phyloP scores from a whole-genome alignment of 192 early-diverging fungal species.

The Backusella sp. region DNA sequence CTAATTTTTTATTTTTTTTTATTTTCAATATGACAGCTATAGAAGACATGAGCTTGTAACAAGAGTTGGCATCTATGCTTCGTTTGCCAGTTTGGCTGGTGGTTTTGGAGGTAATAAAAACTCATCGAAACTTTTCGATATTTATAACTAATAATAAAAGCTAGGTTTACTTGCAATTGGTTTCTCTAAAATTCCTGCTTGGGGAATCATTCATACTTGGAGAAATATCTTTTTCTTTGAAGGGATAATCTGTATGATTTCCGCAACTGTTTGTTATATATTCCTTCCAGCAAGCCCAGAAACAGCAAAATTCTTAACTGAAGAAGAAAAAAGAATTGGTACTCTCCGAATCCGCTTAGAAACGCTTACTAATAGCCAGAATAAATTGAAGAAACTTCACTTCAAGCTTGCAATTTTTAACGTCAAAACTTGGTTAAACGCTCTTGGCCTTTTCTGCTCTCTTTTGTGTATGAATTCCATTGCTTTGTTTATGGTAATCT shows the following conservation, averaged over 20 bases:
- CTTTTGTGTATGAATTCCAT: slow-evolving; percentile 16
- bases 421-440: background rate
- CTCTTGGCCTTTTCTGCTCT: slow-evolving; percentile 7
- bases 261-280: slow-evolving; percentile 19
- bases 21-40: background rate
- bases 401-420: slow-evolving; percentile 18
- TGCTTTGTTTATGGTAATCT: background rate
- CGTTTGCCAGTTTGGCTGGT: background rate
- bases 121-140: background rate
- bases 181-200: slow-evolving; percentile 7
- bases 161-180: slow-evolving; percentile 9
- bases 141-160: background rate
- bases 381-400: slow-evolving; percentile 37
- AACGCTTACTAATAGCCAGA: slow-evolving; percentile 34
- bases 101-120: background rate
- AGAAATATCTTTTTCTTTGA: slow-evolving; percentile 16
- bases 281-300: slow-evolving; percentile 43
- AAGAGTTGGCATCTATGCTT: background rate
- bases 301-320: slow-evolving; percentile 34
- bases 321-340: slow-evolving; percentile 37
- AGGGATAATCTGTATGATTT: slow-evolving; percentile 4
- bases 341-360: slow-evolving; percentile 36
- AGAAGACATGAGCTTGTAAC: slow-evolving; percentile 1
- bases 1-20: background rate
- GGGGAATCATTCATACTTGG: slow-evolving; percentile 19